Evolutionary conservation across 768 basidiomycete genomes (phyloP), one percentile per base, ranked within the genome.

Genomic region (Russula olivacea): DNA sequence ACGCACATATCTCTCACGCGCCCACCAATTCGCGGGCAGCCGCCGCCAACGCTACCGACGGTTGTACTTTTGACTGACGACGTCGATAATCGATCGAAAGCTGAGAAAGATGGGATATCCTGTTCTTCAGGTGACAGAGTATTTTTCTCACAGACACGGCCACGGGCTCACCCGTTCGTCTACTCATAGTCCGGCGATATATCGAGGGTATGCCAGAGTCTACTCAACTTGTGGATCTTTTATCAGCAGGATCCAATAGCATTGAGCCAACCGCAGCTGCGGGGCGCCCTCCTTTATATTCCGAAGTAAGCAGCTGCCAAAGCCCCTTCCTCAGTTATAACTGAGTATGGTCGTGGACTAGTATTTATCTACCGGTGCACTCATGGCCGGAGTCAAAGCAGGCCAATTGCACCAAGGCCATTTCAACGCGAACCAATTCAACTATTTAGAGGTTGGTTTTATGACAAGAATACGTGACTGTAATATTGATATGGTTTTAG

Each of bases 341-440:
- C 50, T 53, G 21, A 61, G 41, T 25, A 38, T 17, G 25, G 32
- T 21, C 40, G 61, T 56, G 58, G 38, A 30, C 4, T 59, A 98
- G 93, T 95, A 98, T 72, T 77, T 97, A 17, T 79, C 93, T 0
- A 78, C 81, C 10, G 79, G 86, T 0, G 84, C 83, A 0, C 74
- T 98, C 10, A 70, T 84, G 43, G 91, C 93, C 11, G 95, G 93
- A 1, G 80, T 98, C 61, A 95, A 94, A 72, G 82, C 84, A 4
- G 92, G 91, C 2, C 78, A 87, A 47, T 81, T 95, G 4, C 84
- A 93, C 70, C 93, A 98, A 76, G 97, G 97, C 0, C 87, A 95
- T 71, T 99, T 96, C 76, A 93, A 90, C 70, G 92, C 94, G 2
- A 97, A 91, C 68, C 87, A 87, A 67, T 99, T 94, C 75, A 98